Evolutionary conservation across 1,139 yeast genomes (phyloP), one percentile per base, ranked within the genome.

Genomic region (Suhomyces yuchorum): DNA sequence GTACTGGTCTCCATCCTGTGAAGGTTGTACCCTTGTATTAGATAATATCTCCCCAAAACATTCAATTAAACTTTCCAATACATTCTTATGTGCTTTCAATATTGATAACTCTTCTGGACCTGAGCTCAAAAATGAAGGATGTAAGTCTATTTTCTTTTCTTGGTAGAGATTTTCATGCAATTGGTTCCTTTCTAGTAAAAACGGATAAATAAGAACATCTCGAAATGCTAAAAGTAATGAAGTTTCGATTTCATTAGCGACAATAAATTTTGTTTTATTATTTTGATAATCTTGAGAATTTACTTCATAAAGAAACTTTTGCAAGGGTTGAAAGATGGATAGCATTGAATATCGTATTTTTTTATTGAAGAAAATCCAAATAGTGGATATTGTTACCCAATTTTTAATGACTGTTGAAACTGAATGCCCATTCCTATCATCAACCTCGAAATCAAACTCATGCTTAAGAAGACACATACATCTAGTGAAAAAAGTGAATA

Each of bases 311-410:
- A 61, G 53, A 47, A 57, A 53, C 19, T 56, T 59, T 45, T 68
- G 69, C 12, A 73, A 54, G 0, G 72, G 69, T 20, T 62, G 63
- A 46, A 73, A 71, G 24, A 69, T 60, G 19, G 63, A 60, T 18
- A 70, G 42, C 9, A 73, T 30, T 37, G 54, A 63, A 48, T 56
- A 73, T 19, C 73, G 51, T 2, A 73, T 63, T 33, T 62, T 64
- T 24, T 55, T 54, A 47, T 71, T 67, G 54, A 73, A 74, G 45
- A 67, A 70, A 5, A 47, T 24, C 78, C 78, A 74, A 28, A 48
- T 37, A 5, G 48, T 47, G 2, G 58, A 49, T 19, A 54, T 45
- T 8, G 23, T 44, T 1, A 46, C 26, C 60, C 57, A 55, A 4
- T 47, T 26, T 11, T 23, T 36, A n/a, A 43, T 24, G 8, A 44